Evolutionary conservation across 2,329 filamentous ascomycete genomes (phyloP), one percentile per base, ranked within the genome.

Genomic region (Pestalotiopsis fici): DNA sequence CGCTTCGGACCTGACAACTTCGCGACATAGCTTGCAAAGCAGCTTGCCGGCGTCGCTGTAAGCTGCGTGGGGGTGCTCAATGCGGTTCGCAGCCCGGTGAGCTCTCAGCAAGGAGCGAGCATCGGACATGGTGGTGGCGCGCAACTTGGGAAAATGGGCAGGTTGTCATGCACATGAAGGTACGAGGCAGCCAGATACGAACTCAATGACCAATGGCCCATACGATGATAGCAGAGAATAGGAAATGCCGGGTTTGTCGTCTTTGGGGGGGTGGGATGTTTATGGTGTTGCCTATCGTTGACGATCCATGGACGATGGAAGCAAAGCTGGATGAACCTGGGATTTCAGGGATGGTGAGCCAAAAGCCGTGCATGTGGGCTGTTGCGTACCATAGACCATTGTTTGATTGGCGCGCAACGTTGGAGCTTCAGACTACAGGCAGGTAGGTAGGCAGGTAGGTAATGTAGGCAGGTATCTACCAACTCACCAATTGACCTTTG

Each of bases 21-120:
- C 83, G 74, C 87, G 87, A 75, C 92, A 94, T 27, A 91, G 79
- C 68, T 85, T 87, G 80, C 92, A 94, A 31, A 89, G 80, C 0
- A 94, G 86, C 74, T 88, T 90, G 69, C 91, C 91, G 15, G 88
- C 83, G 70, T 89, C 86, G 4, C 90, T 89, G 80, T 94, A 93
- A 65, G 85, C 82, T 55, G 91, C 90, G 73, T 91, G 84, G 3
- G 91, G 88, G 73, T 93, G 90, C 64, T 90, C 86, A 74, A 95
- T 90, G 71, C 91, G 88, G 67, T 93, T 90, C 69, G 91, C 87
- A 66, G 90, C 89, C 71, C 93, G 90, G 79, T 95, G 92, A 75
- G 90, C 91, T 73, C 93, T 92, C 67, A 97, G 86, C 61, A 97
- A 87, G 43, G 92, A 88, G 73, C 94, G 91, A 28, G 93, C 91